Evolutionary conservation across 1,284 basidiomycete genomes (phyloP), one percentile per base, ranked within the genome.

Genomic region (Ganoderma leucocontextum): DNA sequence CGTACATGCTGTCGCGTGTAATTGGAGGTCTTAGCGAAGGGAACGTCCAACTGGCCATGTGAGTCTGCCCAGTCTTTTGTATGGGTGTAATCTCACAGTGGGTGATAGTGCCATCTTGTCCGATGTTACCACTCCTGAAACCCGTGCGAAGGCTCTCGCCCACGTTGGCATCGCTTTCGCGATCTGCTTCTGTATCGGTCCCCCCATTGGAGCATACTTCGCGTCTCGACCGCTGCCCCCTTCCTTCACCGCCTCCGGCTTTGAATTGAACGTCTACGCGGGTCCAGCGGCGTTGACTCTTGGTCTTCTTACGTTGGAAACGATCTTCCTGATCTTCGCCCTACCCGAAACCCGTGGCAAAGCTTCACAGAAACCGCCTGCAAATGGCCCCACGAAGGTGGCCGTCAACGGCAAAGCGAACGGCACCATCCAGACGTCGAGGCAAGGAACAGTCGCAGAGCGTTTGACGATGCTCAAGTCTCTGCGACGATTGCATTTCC

Each of bases 151-250:
- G 77, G 91, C 93, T 8, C 88, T 98, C n/a, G 93, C 96, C 0
- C 87, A 96, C 70, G 92, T 98, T 60, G 96, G 96, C 19, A 94
- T 97, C 64, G 96, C 96, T 1, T 98, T 98, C 76, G 94, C 95
- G 9, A 91, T 97, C 62, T 96, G 95, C 78, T 97, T 97, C 82
- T 89, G 92, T 81, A 91, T 94, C 61, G 93, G 93, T 22, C 93
- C 92, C 66, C 93, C 93, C 39, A 92, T 94, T 69, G 92, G 92
- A 55, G 93, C 92, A 9, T 93, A 94, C 78, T 94, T 94, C 79
- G 92, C 92, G 13, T 88, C 91, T 52, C 82, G 84, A 29, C 88
- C 91, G n/a, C 80, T 91, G 39, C 89, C 91, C 7, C 76, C 85
- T 17, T 86, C 87, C 10, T 78, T 89, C 75, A 84, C 83, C 57